Base-by-base conservation (phyloP, 805 yeast species). In the Hagleromyces aurorensis region DNA sequence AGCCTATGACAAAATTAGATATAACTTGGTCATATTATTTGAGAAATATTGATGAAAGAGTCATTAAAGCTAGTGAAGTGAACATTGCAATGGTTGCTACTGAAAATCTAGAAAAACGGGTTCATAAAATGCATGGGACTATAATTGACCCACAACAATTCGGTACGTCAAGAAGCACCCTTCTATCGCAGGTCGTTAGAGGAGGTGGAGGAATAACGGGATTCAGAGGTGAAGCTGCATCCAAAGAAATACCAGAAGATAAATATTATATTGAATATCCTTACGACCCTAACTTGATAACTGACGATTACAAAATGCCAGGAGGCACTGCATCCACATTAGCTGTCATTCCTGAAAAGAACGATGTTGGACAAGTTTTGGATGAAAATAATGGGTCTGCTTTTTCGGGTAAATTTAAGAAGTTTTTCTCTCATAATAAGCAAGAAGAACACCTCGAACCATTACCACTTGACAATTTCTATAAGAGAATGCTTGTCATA, bases 11-110 rank as follows among this genome's bases (percentile, higher is more conserved):
- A 1, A 61, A 69, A 10, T 43, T 74, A 6, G 86, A 79, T 46
- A 50, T 66, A 22, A 70, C 74, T 11, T 79, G 84, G 80, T 62
- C 63, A 5, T 60, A 63, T 21, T 75, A 60, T 43, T 54, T 80
- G 38, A 58, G 53, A 13, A 71, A 69, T 44, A 55, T 64, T 1
- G 75, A 75, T 29, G 91, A 80, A 45, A 61, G 85, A 33, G 65
- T 79, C 1, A 33, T 76, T 27, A 71, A 66, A 37, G 67, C 66
- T 17, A 83, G 80, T 1, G 69, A 72, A 17, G 65, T 75, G 4
- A 57, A 61, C 21, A 69, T 70, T 2, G 54, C 62, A 5, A 55
- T 61, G 29, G 58, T 67, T 6, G 47, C 60, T 3, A 69, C 73
- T 0, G 75, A 68, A 5, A 26, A 36, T 0, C 66, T 80, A 39